These are phyloP conservation scores for Lipomyces orientalis DNA, from an alignment of 805 yeast genomes.

Conservation along the genomic window DNA sequence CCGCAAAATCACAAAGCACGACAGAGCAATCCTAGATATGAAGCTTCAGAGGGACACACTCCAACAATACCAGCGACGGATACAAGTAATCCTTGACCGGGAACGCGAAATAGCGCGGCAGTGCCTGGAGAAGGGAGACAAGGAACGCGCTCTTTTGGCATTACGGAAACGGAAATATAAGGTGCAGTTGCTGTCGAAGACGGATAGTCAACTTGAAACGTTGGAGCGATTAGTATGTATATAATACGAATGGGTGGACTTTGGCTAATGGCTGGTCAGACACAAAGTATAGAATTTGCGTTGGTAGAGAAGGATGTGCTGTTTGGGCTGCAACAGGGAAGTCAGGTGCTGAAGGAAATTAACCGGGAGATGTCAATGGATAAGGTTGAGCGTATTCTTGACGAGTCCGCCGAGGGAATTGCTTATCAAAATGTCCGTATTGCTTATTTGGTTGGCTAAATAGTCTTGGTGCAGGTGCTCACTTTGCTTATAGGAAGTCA, in stretches of 20 bases:
- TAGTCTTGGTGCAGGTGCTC: background rate
- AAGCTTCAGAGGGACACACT: conserved; percentile 88
- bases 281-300: conserved; percentile 74
- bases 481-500: conserved; percentile 43
- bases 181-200: conserved; percentile 67
- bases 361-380: conserved; percentile 80
- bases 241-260: background rate
- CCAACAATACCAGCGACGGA: conserved; percentile 68
- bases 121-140: conserved; percentile 59
- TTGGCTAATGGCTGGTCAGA: conserved; percentile 15
- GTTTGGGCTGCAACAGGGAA: conserved; percentile 81
- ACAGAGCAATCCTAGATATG: conserved; percentile 81
- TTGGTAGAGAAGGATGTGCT: conserved; percentile 84
- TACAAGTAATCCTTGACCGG: conserved; percentile 60
- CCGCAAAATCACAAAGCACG: conserved; percentile 75
- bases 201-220: conserved; percentile 77
- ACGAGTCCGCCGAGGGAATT: conserved; percentile 81
- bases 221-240: conserved; percentile 78
- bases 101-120: conserved; percentile 68
- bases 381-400: conserved; percentile 80
- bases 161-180: conserved; percentile 83
- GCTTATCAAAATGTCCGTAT: conserved; percentile 66
- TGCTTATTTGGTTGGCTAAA: conserved; percentile 9
- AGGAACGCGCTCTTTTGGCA: conserved; percentile 67
- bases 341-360: conserved; percentile 70